Evolutionary conservation across 345 rosid genomes (phyloP), one percentile per base, ranked within the genome.

Genomic region (Acer saccharum): DNA sequence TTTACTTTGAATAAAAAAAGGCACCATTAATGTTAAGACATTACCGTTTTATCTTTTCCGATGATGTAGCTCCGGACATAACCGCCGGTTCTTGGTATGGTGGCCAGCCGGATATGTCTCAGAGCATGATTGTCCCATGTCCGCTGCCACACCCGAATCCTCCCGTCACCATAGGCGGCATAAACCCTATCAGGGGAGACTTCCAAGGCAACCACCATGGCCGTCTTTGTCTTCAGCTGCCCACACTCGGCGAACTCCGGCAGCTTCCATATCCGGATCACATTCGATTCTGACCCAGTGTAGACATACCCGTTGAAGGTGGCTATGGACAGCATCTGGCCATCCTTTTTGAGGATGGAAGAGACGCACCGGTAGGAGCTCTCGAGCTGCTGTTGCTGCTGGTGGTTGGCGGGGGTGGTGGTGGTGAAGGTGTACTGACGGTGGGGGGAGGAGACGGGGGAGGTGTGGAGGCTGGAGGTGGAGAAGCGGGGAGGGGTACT

Each of bases 211-310:
- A 89, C 84, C 6, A 81, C 90, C 46, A 71, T 72, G 44, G 65
- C 50, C 1, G 88, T 78, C 79, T 78, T 88, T 12, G 86, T 84
- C 87, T 83, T 88, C 0, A 89, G 83, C 43, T 66, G 85, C 10
- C 84, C 87, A 9, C 91, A 88, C 74, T 88, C 93, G 0, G 74
- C 62, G 48, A 88, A 84, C 84, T 84, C 90, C 0, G 90, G 91
- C 48, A 86, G 32, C 83, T 79, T 88, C 91, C 90, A 88, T 9
- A 84, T 72, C 48, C 91, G 74, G 32, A 89, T 82, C 65, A 81
- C 48, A 35, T 85, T 88, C 44, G 82, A 52, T 23, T 83, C 86
- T 2, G 90, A 83, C 16, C 91, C 93, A 0, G 89, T 81, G 76
- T 89, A 86, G 23, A 88, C 7, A 18, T 86, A 71, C 46, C 82